Percentiles rank a stretch among this genome's conserved stretches.
Conservation (phyloP, 495 filamentous ascomycete genomes). For the Neurospora discreta region DNA sequence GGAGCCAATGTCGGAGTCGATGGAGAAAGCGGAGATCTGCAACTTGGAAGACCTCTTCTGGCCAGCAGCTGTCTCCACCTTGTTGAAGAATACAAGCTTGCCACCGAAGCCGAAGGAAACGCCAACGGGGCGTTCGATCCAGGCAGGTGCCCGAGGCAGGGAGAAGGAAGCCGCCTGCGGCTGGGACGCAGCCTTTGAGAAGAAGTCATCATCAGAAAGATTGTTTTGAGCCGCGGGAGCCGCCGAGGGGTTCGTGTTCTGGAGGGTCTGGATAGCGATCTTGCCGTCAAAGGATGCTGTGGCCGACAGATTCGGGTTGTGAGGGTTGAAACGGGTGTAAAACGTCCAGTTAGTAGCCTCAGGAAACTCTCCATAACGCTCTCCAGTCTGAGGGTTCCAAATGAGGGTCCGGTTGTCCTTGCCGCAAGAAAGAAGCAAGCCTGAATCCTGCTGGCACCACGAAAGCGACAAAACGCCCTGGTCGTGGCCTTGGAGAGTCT, state of each 20-base stretch:
- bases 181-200: constrained; percentile 81
- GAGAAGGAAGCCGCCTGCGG: constrained; percentile 83
- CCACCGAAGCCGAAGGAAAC: constrained; percentile 95
- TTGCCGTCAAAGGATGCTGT: constrained; percentile 96
- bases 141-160: constrained; percentile 75
- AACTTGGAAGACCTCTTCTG: constrained; percentile 62
- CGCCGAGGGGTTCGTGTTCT: constrained; percentile 68
- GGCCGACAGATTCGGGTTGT: constrained; percentile 80
- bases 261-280: constrained; percentile 82
- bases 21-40: constrained; percentile 74
- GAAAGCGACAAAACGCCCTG: constrained; percentile 88
- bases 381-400: constrained; percentile 91
- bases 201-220: constrained; percentile 92
- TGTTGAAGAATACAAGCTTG: constrained; percentile 70
- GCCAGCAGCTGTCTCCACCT: constrained; percentile 42
- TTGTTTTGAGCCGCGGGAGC: constrained; percentile 41
- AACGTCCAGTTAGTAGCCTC: constrained; percentile 99
- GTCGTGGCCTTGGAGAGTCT: constrained; percentile 77
- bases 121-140: constrained; percentile 76
- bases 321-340: constrained; percentile 86
- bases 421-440: constrained; percentile 84
- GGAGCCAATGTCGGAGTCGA: constrained; percentile 72
- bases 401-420: constrained; percentile 94
- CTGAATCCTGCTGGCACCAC: constrained; percentile 88
- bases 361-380: constrained; percentile 81